Base-by-base conservation (phyloP, 2,329 filamentous ascomycete genomes). In the Colletotrichum camelliae region DNA sequence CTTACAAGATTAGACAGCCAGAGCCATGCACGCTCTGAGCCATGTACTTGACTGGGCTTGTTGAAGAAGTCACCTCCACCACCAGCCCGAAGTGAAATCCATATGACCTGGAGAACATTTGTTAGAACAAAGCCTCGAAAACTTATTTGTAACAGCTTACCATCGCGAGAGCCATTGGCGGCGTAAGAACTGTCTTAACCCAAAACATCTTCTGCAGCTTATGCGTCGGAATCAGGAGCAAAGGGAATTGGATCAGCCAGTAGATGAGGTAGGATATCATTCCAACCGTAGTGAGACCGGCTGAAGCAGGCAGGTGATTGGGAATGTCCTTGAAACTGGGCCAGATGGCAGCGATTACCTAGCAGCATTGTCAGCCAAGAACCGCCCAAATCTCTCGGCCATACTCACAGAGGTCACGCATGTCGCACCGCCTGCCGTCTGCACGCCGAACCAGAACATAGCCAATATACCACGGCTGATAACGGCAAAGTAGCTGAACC, bases 151-250 rank as follows among this genome's bases (percentile, higher is more conserved):
- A 3, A 21, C 7, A 2, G 87, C 67, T 31, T 76, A 87, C 87
- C 24, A 86, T 79, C 2, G 84, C 85, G 7, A 86, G 77, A 77
- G 87, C 86, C 3, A 85, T 87, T 29, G 85, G 85, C 7, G 85
- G 85, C 8, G 87, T 86, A 55, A 86, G 73, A 31, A 85, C 79
- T 16, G 84, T 85, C 77, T 88, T 88, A 73, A 86, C 81, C 77
- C 85, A 82, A 77, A 88, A 87, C 7, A 87, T 80, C 48, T 87
- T 81, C 18, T 86, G 82, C 62, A 87, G 79, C 71, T 87, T 87
- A 39, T 85, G 81, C 61, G 87, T 87, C 9, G 85, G 86, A 82
- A 87, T 87, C 9, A 85, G 75, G 33, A 83, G 82, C 8, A 89
- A 81, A 2, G 81, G 81, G 9, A 86, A 85, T 78, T 89, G 87